Evolutionary conservation across 768 basidiomycete species (phyloP).

Genomic region (Pisolithus microcarpus): DNA sequence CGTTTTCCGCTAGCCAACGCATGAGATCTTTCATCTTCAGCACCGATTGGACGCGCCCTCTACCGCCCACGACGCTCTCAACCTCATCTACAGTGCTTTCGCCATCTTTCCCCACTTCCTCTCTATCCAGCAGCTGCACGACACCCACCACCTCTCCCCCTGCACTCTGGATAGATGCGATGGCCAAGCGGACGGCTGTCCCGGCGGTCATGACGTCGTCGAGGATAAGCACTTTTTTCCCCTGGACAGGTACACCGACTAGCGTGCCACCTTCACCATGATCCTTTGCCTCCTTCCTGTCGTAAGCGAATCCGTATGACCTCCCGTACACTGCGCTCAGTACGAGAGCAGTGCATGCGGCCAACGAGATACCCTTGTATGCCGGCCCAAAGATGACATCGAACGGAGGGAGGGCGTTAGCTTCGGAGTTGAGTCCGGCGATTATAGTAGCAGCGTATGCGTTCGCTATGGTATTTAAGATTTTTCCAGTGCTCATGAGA

Average conservation of each 20-base stretch:
- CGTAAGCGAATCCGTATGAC: slow-evolving; percentile 79
- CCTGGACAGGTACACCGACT: slow-evolving; percentile 79
- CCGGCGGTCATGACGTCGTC: slow-evolving; percentile 97
- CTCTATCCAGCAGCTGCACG: slow-evolving; percentile 72
- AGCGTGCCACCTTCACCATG: slow-evolving; percentile 93
- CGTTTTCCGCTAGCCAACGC: slow-evolving; percentile 69
- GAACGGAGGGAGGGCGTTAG: slow-evolving; percentile 35
- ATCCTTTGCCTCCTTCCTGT: slow-evolving; percentile 92
- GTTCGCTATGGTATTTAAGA: slow-evolving; percentile 66
- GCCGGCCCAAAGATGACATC: slow-evolving; percentile 94
- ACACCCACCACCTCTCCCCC: slow-evolving; percentile 87
- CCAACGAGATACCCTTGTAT: slow-evolving; percentile 95
- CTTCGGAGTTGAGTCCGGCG: slow-evolving; percentile 25
- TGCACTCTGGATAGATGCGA: slow-evolving; percentile 57
- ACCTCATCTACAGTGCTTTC: slow-evolving; percentile 80
- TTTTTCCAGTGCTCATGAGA: slow-evolving; percentile 73
- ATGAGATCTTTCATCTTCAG: slow-evolving; percentile 83
- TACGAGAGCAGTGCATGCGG: slow-evolving; percentile 73
- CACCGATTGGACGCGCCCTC: slow-evolving; percentile 67
- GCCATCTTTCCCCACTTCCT: slow-evolving; percentile 38
- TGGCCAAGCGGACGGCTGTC: slow-evolving; percentile 80
- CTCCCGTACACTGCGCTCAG: slow-evolving; percentile 60
- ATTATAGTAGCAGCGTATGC: slow-evolving; percentile 85
- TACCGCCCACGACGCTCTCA: slow-evolving; percentile 60
- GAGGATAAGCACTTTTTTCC: slow-evolving; percentile 77